Evolutionary conservation across 2,329 filamentous ascomycete genomes (phyloP), one percentile per base, ranked within the genome.

Genomic region (Trichoderma lentiforme): DNA sequence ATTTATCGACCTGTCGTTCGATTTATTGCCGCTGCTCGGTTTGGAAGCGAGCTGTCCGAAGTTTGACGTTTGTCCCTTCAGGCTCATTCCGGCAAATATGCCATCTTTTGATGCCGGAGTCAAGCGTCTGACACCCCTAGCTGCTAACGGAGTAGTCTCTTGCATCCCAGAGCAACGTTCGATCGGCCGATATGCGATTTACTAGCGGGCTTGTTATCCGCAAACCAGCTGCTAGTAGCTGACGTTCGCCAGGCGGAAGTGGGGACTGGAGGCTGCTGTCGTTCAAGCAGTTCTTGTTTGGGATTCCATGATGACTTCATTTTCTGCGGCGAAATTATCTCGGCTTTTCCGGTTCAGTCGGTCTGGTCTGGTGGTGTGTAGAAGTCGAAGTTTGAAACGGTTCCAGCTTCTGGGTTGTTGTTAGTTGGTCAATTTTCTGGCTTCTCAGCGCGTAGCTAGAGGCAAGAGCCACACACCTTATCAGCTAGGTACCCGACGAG

Each of bases 101-200:
- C 32, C 34, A 30, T n/a, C 63, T 15, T 21, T 8, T 26, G 24
- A 67, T 39, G 32, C 32, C 24, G 32, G 24, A 34, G 34, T 26
- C 51, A 67, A 30, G 51, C 64, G 26, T 58, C 12, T 34, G 4
- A 65, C 7, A 18, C 39, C 18, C 12, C 63, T 34, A 36, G 21
- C 21, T 21, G 14, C 14, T 34, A 24, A 21, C 28, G 43, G 28
- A 28, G 32, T 34, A 53, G 64, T 30, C 32, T 4, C 34, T 61
- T 9, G 30, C 36, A 12, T 24, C 26, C 14, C 36, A 32, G 63
- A 53, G 30, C 28, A 56, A 28, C 21, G 8, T 36, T 56, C 64
- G 64, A 67, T 67, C 64, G 34, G 53, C 32, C 64, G 51, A 58
- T 67, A n/a, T 67, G 26, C 64, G 32, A 58, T 57, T 58, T 43